Conservation (phyloP, 2,329 filamentous ascomycete species). For the Aspergillus caelatus region DNA sequence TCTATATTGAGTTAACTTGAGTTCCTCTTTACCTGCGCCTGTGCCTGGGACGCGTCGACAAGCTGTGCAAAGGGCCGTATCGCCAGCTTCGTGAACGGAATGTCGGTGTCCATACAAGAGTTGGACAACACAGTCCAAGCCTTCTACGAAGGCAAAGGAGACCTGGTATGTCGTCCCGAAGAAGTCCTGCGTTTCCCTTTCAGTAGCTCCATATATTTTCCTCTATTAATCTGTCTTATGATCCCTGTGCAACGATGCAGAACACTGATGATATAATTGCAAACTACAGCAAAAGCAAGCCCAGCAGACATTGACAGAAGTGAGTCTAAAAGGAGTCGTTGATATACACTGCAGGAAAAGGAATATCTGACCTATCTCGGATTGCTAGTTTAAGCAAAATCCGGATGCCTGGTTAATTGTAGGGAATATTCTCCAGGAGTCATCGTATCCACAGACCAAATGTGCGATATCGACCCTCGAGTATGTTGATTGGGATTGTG, state of each 20-base stretch:
- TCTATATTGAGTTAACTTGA: constrained; percentile 9
- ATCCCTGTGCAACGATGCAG: not conserved
- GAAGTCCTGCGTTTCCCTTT: not conserved
- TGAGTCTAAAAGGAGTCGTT: constrained; percentile 47
- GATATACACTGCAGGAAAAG: not conserved
- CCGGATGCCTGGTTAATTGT: constrained; percentile 97
- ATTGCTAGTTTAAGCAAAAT: constrained; percentile 90
- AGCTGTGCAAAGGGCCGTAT: constrained; percentile 29
- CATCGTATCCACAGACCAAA: constrained; percentile 93
- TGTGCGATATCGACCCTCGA: constrained; percentile 60
- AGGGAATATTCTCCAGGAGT: constrained; percentile 92
- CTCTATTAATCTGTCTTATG: not conserved
- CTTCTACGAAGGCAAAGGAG: constrained; percentile 96
- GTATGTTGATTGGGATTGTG: constrained; percentile 12
- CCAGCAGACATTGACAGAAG: constrained; percentile 89
- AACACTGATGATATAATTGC: not conserved
- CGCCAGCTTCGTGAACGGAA: constrained; percentile 44
- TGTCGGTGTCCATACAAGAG: constrained; percentile 81
- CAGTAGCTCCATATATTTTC: not conserved
- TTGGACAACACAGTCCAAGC: constrained; percentile 93
- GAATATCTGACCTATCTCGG: constrained; percentile 18
- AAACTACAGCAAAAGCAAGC: constrained; percentile 83
- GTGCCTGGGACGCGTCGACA: not conserved
- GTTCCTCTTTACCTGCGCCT: not conserved
- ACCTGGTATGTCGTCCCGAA: constrained; percentile 70